A percentile compares a stretch with the other conserved stretches of the same genome.
These are phyloP conservation scores for Sporothrix variecibatus DNA, from an alignment of 2,329 filamentous ascomycete genomes.

Conservation along the genomic window DNA sequence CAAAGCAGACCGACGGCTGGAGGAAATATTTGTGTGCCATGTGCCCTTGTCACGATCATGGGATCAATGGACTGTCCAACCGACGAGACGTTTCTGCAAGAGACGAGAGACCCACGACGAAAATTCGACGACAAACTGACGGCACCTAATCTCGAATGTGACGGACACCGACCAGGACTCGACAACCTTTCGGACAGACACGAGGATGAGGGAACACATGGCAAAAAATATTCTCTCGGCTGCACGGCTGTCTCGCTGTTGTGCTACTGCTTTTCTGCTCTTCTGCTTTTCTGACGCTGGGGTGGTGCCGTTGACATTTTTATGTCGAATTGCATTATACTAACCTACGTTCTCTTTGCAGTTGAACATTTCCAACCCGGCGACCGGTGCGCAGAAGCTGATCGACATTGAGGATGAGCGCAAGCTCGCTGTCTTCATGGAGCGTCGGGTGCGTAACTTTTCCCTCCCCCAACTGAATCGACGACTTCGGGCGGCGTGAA, in stretches of 20 bases:
- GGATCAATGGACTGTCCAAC: neutral
- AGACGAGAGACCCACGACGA: neutral
- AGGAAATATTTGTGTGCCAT: neutral
- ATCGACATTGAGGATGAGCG: constrained; percentile 99
- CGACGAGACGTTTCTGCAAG: neutral
- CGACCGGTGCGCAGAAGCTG: constrained; percentile 99
- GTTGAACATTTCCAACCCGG: constrained; percentile 80
- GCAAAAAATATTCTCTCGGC: neutral
- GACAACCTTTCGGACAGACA: no score
- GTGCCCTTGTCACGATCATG: neutral
- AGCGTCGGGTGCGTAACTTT: constrained; percentile 32
- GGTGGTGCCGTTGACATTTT: neutral
- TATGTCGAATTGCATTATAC: constrained; percentile 31
- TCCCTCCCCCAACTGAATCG: neutral
- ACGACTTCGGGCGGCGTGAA: no score
- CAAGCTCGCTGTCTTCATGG: constrained; percentile 73
- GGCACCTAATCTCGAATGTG: neutral
- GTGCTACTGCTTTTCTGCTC: neutral
- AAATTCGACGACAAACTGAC: neutral
- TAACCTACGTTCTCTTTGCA: constrained; percentile 39
- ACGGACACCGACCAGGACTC: neutral
- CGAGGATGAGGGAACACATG: neutral
- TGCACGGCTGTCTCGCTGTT: neutral
- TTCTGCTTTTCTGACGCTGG: neutral
- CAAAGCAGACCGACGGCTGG: neutral